Base-by-base conservation (phyloP, 2,329 filamentous ascomycete genomes). In the Plenodomus tracheiphilus region DNA sequence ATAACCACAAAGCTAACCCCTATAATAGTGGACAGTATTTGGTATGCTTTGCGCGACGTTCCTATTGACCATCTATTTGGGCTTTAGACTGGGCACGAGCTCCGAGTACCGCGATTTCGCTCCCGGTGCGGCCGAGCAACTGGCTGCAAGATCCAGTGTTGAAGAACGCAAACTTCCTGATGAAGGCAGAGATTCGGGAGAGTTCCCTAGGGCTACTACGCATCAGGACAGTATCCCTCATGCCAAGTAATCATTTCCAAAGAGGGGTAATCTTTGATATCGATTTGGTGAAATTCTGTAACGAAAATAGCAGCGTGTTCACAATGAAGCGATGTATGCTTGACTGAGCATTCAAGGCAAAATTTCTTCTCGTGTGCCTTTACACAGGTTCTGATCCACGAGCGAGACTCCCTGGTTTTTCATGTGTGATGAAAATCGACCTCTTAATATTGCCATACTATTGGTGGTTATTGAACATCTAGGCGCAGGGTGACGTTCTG, bases 81-180 rank as follows among this genome's bases (percentile, higher is more conserved):
- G 58, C 16, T 54, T 57, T 48, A 50, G 51, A 10, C 53, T 61
- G 5, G 58, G 58, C 10, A 61, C 58, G 11, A 56, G 51, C 20
- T 58, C 58, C 13, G 58, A 61, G 19, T 61, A 61, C 22, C 58
- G 56, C 15, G 56, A 61, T 34, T 59, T 59, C 32, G 58, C 56
- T 6, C 58, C 56, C 15, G 58, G 56, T 11, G 56, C 53, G 15
- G 56, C 53, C 15, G 58, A 61, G 41, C 58, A 61, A 25, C 36
- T 61, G 16, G 58, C 53, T 32, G 49, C 48, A 15, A 43, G 48
- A 21, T 52, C 42, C 11, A 57, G 47, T 17, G 39, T 58, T 3
- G 28, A 11, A 8, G 57, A 56, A 9, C 51, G 45, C 1, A 59
- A 59, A 32, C 3, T 54, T 13, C 53, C 56, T 10, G 56, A 56